Base-by-base conservation (phyloP, 2,329 filamentous ascomycete species). In the Pseudomassariella vexata region DNA sequence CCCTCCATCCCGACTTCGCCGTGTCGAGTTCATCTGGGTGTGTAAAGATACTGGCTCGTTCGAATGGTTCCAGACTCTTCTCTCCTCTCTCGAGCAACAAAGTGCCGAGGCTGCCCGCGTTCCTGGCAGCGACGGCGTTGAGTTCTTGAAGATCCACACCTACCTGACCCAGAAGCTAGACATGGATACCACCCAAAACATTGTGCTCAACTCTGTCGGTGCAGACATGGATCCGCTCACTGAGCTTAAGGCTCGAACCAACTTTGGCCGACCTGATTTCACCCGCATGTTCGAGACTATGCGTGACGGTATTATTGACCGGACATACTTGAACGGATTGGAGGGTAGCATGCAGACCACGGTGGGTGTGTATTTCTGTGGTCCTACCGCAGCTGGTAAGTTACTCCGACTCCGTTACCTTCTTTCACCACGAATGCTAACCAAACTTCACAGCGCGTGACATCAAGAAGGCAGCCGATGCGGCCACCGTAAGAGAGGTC, bases 1-100 rank as follows among this genome's bases (percentile, higher is more conserved):
- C 65, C 86, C 89, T 16, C 89, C 90, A 2, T 79, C 77, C 30
- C 85, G 90, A 53, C 80, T 98, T 28, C 85, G 88, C 38, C 83
- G 92, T 57, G 90, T 98, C 19, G 92, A 98, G 59, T 98, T 98
- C 62, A 94, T 98, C 66, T 98, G 92, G 92, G 82, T 96, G 31
- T 95, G 90, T 73, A 92, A 85, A 59, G 89, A 95, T 53, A 95
- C 89, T 0, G 84, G 77, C 20, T 95, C 89, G 0, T 98, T 98
- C 52, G 92, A 96, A 63, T 98, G 92, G 92, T 96, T 98, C 70
- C 92, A 98, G 57, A 88, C 85, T 2, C 78, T 98, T 1, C 75
- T 98, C 11, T 85, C 85, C 1, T 94, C 86, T 0, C 82, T 98
- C 15, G 92, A 98, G 61, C 72, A 80, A 21, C 92, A 98, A 56